Base-by-base conservation (phyloP, 495 filamentous ascomycete genomes). In the Astrothelium subdiscretum region DNA sequence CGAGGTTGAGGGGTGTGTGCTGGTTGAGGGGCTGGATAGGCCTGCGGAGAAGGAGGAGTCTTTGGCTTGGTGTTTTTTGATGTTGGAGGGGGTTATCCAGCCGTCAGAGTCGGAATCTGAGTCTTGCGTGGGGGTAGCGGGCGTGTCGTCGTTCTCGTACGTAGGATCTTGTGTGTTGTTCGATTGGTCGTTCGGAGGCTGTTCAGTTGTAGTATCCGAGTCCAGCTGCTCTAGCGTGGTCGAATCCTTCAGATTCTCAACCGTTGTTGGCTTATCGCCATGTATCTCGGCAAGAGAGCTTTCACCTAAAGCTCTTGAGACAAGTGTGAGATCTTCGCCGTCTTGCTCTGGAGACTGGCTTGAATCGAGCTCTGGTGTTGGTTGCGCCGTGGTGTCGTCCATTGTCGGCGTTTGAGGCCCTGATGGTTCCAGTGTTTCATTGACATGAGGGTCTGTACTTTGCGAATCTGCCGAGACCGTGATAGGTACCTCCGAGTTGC, bases 51-150 rank as follows among this genome's bases (percentile, higher is more conserved):
- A n/a, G n/a, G n/a, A n/a, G n/a, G n/a, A n/a, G n/a, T n/a, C n/a
- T n/a, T 38, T 38, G 61, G 81, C 81, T 78, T 91, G 87, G 69
- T 88, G 85, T 70, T 91, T 88, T 13, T 59, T 15, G 70, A 97
- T 80, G 75, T 97, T 97, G 48, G 85, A 83, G 1, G 95, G 90
- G 1, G 95, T 97, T 64, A 99, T 97, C 95, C 94, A 98, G 69
- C 87, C 90, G 43, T 86, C 89, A 10, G 78, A 82, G 60, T 91
- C 88, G 2, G 81, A 82, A 22, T 80, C 82, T 4, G 78, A 77
- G 51, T 81, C 79, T 20, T 59, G 59, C 38, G 59, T 59, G 54
- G 35, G 4, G 35, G 35, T 38, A 15, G 35, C 8, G 15, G 35
- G 0, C 35, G n/a, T 38, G 35, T 38, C 35, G 35, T 6, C 15